phyloP scores from a whole-genome alignment of 2,329 filamentous ascomycete genomes.

The Aspergillus sojae region DNA sequence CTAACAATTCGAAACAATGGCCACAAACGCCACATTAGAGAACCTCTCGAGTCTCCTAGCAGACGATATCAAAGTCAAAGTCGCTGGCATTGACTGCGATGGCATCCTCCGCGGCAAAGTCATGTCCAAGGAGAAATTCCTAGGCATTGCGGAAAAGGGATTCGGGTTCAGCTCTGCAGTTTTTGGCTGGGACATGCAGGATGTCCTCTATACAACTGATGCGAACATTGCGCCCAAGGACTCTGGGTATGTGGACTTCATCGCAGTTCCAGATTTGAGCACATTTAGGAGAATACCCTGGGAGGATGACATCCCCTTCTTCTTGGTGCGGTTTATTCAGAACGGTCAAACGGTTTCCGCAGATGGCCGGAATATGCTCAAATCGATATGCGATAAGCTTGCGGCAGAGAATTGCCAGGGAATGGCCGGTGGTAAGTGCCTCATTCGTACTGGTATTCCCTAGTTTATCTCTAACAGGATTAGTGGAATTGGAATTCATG shows the following conservation, averaged over 20 bases:
- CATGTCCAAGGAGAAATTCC: conserved; percentile 88
- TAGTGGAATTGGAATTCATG: conserved; percentile 86
- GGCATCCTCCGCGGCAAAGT: conserved; percentile 85
- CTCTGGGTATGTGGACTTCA: conserved; percentile 83
- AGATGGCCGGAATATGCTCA: conserved; percentile 75
- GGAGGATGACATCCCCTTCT: conserved; percentile 84
- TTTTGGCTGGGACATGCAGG: conserved; percentile 97
- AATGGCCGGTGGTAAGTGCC: conserved; percentile 76
- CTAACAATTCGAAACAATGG: conserved; percentile 9
- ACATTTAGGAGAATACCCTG: conserved; percentile 82
- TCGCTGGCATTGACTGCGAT: conserved; percentile 83
- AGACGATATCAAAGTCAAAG: conserved; percentile 76
- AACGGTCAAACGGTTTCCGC: conserved; percentile 72
- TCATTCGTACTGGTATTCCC: conserved; percentile 35
- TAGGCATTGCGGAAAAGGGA: conserved; percentile 73
- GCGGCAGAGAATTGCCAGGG: conserved; percentile 70
- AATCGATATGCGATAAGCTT: conserved; percentile 67
- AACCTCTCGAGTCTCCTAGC: conserved; percentile 67
- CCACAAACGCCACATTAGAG: conserved; percentile 54
- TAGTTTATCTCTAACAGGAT: conserved; percentile 6
- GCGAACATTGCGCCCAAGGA: conserved; percentile 79
- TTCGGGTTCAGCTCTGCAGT: conserved; percentile 93
- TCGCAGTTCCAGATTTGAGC: conserved; percentile 75
- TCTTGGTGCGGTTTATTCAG: conserved; percentile 78
- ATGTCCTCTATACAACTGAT: conserved; percentile 69